A percentile compares a stretch with the other conserved stretches of the same genome.
Evolutionary conservation across 2,329 filamentous ascomycete species (phyloP).

Genomic region (Xylariaceae sp.): DNA sequence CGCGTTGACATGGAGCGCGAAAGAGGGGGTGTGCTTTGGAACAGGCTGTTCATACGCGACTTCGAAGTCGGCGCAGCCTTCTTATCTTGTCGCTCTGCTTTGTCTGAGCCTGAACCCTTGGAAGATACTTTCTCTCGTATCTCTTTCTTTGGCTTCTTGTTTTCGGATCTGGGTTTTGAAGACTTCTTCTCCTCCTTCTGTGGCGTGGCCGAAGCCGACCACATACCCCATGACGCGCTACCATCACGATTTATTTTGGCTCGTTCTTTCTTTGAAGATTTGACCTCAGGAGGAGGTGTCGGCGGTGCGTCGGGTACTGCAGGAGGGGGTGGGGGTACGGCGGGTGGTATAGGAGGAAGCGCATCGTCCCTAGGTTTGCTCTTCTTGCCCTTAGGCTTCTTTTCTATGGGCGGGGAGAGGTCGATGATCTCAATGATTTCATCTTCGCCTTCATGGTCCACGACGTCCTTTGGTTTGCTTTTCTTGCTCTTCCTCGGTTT

Average conservation of each 20-base stretch:
- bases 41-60: conserved; percentile 67
- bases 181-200: conserved; percentile 63
- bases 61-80: conserved; percentile 59
- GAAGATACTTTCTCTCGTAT: conserved; percentile 67
- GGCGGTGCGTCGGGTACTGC: conserved; percentile 56
- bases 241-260: conserved; percentile 76
- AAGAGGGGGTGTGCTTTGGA: conserved; percentile 71
- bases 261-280: conserved; percentile 75
- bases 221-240: conserved; percentile 76
- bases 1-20: conserved; percentile 74
- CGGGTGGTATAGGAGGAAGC: conserved; percentile 32
- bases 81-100: conserved; percentile 45
- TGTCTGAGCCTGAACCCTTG: conserved; percentile 77
- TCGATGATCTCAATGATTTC: conserved; percentile 60
- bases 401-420: conserved; percentile 50
- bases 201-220: conserved; percentile 68
- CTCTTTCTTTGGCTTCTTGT: conserved; percentile 63
- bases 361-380: conserved; percentile 46
- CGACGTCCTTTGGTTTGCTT: conserved; percentile 41
- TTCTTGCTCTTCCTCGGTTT: conserved; percentile 38
- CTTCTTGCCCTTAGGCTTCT: conserved; percentile 42
- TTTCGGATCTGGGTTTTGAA: conserved; percentile 70
- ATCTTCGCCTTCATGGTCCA: conserved; percentile 30
- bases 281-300: conserved; percentile 61
- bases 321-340: conserved; percentile 53